A percentile compares a stretch with the other conserved stretches of the same genome.
phyloP scores from a whole-genome alignment of 768 basidiomycete species.

The Lactarius deliciosus region DNA sequence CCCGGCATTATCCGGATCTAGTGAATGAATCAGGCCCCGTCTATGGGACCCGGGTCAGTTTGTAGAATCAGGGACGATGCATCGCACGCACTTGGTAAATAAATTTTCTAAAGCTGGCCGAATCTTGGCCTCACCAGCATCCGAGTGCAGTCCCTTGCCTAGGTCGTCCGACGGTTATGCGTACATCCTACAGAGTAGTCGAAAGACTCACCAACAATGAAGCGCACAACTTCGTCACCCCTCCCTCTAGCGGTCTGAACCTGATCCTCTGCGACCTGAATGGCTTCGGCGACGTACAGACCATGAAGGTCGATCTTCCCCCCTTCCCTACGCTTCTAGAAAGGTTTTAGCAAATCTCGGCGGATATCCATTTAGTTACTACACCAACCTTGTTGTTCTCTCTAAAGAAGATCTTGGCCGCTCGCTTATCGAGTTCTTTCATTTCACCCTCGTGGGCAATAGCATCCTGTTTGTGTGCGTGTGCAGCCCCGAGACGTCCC shows the following conservation, averaged over 20 bases:
- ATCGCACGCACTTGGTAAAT: conserved; percentile 7
- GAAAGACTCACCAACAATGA: conserved; percentile 21
- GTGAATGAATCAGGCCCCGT: background rate
- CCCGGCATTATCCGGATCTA: conserved; percentile 15
- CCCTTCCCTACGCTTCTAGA: background rate
- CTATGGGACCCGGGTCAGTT: conserved; percentile 3
- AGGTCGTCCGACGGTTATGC: background rate
- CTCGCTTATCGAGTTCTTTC: conserved; percentile 1
- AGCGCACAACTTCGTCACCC: background rate
- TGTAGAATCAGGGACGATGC: background rate
- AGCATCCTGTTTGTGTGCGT: background rate
- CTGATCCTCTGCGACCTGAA: background rate
- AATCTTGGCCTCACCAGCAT: conserved; percentile 11
- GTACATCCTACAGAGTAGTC: background rate
- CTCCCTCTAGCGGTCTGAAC: background rate
- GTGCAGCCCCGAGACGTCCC: background rate
- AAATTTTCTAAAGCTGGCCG: conserved; percentile 11
- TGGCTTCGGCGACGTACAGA: conserved; percentile 4
- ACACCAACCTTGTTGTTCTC: conserved; percentile 21
- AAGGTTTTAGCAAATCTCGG: background rate
- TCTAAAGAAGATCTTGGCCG: conserved; percentile 8
- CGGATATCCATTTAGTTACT: background rate
- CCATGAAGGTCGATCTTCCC: conserved; percentile 17
- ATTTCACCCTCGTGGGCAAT: background rate
- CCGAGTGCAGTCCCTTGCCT: conserved; percentile 17